phyloP scores from a whole-genome alignment of 225 moss, liverwort and hornwort genomes.

The Bryum argenteum region DNA sequence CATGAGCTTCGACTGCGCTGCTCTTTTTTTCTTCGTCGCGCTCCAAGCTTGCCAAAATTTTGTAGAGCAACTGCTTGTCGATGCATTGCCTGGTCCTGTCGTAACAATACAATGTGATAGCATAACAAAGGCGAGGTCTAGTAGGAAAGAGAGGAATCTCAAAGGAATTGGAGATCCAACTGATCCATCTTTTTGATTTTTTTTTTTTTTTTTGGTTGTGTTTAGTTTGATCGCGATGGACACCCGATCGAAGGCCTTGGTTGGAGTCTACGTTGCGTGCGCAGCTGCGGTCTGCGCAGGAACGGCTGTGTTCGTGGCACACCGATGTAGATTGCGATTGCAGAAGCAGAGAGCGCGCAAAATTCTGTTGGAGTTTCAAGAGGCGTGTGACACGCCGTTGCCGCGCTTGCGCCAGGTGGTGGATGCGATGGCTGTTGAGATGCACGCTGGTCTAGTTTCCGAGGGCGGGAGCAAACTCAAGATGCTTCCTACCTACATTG shows the following conservation, averaged over 20 bases:
- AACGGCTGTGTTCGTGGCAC: constrained; percentile 45
- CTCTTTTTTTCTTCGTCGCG: constrained; percentile 7
- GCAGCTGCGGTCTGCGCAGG: constrained; percentile 48
- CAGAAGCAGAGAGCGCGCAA: constrained; percentile 34
- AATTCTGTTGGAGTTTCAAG: constrained; percentile 55
- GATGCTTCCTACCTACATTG: constrained; percentile 78
- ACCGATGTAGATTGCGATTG: constrained; percentile 37
- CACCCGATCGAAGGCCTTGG: constrained; percentile 33
- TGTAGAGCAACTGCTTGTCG: background rate
- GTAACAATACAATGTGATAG: too few relatives aligned
- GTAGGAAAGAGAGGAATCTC: background rate
- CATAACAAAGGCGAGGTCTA: background rate
- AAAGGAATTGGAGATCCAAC: constrained; percentile 2
- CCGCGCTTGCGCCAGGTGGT: constrained; percentile 53
- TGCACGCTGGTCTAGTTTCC: constrained; percentile 67
- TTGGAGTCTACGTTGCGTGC: constrained; percentile 43
- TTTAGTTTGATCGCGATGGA: constrained; percentile 28
- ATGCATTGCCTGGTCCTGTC: background rate
- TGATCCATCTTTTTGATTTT: background rate
- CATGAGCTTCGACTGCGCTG: constrained; percentile 16
- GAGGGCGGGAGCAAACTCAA: constrained; percentile 64
- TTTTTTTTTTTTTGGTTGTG: too few relatives aligned
- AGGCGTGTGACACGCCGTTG: constrained; percentile 53
- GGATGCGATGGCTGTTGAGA: constrained; percentile 71
- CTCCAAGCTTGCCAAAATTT: constrained; percentile 4